phyloP scores from a whole-genome alignment of 129 eudicot genomes.

The Cynara cardunculus region DNA sequence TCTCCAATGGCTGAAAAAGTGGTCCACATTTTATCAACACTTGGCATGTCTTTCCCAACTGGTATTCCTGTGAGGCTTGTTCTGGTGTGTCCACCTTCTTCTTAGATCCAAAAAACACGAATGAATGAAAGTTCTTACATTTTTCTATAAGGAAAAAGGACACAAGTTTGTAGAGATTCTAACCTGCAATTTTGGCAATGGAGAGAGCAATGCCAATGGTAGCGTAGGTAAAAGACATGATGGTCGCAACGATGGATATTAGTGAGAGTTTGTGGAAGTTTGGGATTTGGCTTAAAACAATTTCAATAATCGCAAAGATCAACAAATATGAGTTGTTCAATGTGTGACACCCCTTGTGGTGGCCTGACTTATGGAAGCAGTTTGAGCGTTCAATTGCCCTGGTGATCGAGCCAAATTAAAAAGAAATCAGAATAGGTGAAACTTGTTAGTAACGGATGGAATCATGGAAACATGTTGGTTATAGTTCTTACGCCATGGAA shows the following conservation, averaged over 20 bases:
- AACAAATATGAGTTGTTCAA: slow-evolving; percentile 37
- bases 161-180: not conserved
- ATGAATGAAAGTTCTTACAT: not conserved
- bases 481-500: slow-evolving; percentile 46
- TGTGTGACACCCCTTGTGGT: slow-evolving; percentile 29
- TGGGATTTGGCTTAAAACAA: slow-evolving; percentile 48
- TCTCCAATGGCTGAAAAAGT: slow-evolving; percentile 51
- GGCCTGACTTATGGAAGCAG: slow-evolving; percentile 46
- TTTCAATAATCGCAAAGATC: slow-evolving; percentile 35
- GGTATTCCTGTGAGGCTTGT: slow-evolving; percentile 29
- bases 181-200: slow-evolving; percentile 30
- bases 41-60: slow-evolving; percentile 16
- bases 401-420: not conserved
- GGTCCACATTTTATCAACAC: slow-evolving; percentile 49
- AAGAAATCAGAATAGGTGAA: not conserved
- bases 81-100: not conserved
- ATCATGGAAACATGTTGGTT: not conserved
- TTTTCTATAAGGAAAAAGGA: not conserved
- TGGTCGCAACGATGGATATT: slow-evolving; percentile 46
- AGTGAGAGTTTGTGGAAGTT: slow-evolving; percentile 42
- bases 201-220: slow-evolving; percentile 47
- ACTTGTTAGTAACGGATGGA: not conserved
- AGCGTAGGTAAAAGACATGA: slow-evolving; percentile 52
- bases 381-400: slow-evolving; percentile 45
- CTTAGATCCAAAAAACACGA: not conserved